Evolutionary conservation across 2,329 filamentous ascomycete genomes (phyloP), one percentile per base, ranked within the genome.

Genomic region (Aaosphaeria arxii): DNA sequence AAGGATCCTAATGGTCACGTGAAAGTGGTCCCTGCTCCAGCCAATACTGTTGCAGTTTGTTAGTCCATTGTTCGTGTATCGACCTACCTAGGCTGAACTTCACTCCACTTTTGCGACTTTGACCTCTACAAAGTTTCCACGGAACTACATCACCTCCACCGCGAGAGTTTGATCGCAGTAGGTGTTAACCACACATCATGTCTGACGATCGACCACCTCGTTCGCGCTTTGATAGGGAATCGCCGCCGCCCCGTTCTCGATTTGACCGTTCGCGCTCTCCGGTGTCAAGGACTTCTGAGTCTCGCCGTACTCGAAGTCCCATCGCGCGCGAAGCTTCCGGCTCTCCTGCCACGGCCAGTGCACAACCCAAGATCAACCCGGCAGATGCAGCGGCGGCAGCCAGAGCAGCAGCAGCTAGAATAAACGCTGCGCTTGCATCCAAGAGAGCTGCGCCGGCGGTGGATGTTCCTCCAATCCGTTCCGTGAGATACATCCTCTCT

Each of bases 141-240:
- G 17, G 17, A 24, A 24, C 17, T 24, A 24, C 17, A 24, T 24
- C 17, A 24, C 17, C 17, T 24, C 17, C 17, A 24, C 17, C 17
- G 17, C 17, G 17, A 24, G 17, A 24, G 17, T 24, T 24, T 24
- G 17, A 24, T 24, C 17, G 17, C 17, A 24, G 17, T 24, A 24
- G 17, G 17, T 24, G 17, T 24, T 24, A 24, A 24, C 17, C 17
- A 24, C 17, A 24, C 17, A 51, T 32, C 53, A 91, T 95, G 90
- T 84, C 88, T 57, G 89, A 94, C 62, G 80, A 86, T 54, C 88
- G 91, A 59, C 82, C 85, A 51, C 95, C 95, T 78, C 87, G 91
- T 53, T 96, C 91, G 65, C 90, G 92, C 71, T 96, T 97, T 73
- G 92, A 97, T 69, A 89, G 95, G 71, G 94, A 85, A 42, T 89